phyloP scores from a whole-genome alignment of 805 yeast species.

The Yarrowia keelungensis region DNA sequence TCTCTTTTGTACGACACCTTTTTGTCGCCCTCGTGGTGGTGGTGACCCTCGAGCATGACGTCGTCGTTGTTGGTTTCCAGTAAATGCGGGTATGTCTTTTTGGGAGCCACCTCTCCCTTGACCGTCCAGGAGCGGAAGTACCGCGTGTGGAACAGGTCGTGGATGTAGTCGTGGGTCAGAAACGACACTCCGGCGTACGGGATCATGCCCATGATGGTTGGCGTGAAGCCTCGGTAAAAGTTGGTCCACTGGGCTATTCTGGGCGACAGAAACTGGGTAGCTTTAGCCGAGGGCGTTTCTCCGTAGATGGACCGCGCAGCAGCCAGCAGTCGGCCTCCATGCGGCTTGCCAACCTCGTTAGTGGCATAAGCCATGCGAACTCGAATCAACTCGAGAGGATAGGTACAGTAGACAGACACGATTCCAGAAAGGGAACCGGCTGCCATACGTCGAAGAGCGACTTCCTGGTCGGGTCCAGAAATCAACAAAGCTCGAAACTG shows the following conservation, averaged over 20 bases:
- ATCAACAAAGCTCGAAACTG: slow-evolving; percentile 83
- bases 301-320: slow-evolving; percentile 44
- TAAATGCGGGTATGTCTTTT: slow-evolving; percentile 16
- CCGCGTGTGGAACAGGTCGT: slow-evolving; percentile 79
- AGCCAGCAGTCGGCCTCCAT: slow-evolving; percentile 23
- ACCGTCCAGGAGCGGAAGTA: slow-evolving; percentile 58
- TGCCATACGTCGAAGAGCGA: slow-evolving; percentile 76
- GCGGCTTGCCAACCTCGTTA: background rate
- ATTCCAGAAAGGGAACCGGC: slow-evolving; percentile 94
- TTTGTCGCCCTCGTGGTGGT: slow-evolving; percentile 42
- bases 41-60: slow-evolving; percentile 39
- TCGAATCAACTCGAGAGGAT: slow-evolving; percentile 88
- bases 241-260: slow-evolving; percentile 56
- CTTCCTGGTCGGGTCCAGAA: slow-evolving; percentile 76
- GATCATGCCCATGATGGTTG: slow-evolving; percentile 93
- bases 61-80: slow-evolving; percentile 36
- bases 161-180: slow-evolving; percentile 89
- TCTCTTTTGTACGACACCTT: slow-evolving; percentile 54
- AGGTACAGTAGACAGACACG: slow-evolving; percentile 83
- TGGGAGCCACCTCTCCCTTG: slow-evolving; percentile 33
- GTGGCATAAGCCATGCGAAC: slow-evolving; percentile 94
- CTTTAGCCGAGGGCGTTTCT: slow-evolving; percentile 45
- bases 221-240: slow-evolving; percentile 92
- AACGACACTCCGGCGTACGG: slow-evolving; percentile 99
- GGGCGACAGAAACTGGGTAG: background rate